Percentiles rank a stretch among this genome's conserved stretches.
Evolutionary conservation across 352 stramenopile genomes (phyloP).

Genomic region (Phytopythium oedochilum): DNA sequence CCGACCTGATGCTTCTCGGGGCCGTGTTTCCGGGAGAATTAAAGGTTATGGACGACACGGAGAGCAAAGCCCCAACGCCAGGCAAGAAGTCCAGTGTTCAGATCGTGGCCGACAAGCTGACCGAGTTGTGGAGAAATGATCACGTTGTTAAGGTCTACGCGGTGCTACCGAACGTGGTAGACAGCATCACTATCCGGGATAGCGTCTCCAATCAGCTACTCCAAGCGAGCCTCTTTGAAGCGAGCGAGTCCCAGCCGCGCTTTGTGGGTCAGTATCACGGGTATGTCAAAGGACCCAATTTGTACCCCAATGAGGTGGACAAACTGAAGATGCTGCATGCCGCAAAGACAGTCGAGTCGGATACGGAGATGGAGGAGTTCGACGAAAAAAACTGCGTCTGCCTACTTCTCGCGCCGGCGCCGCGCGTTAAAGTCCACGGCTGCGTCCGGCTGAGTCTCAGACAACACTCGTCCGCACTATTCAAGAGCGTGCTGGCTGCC

Average conservation of each 20-base stretch:
- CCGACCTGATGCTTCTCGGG: constrained; percentile 36
- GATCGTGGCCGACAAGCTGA: constrained; percentile 15
- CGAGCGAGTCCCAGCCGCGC: constrained; percentile 27
- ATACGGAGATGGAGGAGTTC: constrained; percentile 13
- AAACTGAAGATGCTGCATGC: constrained; percentile 30
- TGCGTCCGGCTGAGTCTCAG: constrained; percentile 20
- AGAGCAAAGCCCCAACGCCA: not conserved
- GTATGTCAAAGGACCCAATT: constrained; percentile 25
- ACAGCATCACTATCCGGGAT: constrained; percentile 34
- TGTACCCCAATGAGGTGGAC: constrained; percentile 22
- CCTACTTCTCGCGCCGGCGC: constrained; percentile 38
- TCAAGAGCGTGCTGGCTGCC: constrained; percentile 22
- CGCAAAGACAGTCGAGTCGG: constrained; percentile 4
- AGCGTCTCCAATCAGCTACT: constrained; percentile 31
- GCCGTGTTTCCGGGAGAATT: constrained; percentile 26
- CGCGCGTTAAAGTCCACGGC: constrained; percentile 37
- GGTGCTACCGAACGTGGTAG: constrained; percentile 23
- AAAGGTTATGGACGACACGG: constrained; percentile 11
- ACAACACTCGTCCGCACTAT: constrained; percentile 18
- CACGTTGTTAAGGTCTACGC: constrained; percentile 50
- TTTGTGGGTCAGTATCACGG: constrained; percentile 66
- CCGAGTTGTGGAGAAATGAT: constrained; percentile 36
- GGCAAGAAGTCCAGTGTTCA: constrained; percentile 1
- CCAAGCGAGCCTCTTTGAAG: constrained; percentile 22
- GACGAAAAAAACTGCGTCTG: constrained; percentile 35